Conservation (phyloP, 306 rosid species). For the Mimosa bimucronata region DNA sequence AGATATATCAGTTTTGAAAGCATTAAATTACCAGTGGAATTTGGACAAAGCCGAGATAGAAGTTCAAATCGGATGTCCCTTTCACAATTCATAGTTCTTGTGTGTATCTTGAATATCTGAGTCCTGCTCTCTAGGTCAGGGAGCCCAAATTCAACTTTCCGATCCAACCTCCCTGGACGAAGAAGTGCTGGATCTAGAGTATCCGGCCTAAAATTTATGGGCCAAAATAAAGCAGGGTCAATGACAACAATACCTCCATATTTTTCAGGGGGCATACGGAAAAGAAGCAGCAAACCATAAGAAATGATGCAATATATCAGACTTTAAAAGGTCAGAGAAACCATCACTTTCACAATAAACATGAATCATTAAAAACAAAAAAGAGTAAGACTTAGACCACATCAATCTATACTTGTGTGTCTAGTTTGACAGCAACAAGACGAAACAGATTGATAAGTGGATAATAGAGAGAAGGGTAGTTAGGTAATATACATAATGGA, state of each 20-base stretch:
- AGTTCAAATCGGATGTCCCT: slow-evolving; percentile 87
- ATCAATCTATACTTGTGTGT: not conserved
- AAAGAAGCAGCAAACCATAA: not conserved
- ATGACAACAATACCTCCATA: slow-evolving; percentile 5
- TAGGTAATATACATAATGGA: too few species aligned
- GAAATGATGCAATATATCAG: not conserved
- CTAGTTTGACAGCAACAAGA: not conserved
- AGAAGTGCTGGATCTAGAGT: slow-evolving; percentile 87
- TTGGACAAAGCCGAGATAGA: slow-evolving; percentile 88
- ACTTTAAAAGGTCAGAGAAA: not conserved
- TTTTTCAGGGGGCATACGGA: not conserved
- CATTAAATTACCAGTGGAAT: slow-evolving; percentile 69
- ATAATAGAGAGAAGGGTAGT: too few species aligned
- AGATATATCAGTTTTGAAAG: slow-evolving; percentile 3
- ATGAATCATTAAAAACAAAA: not conserved
- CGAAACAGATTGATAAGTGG: not conserved
- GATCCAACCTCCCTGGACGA: slow-evolving; percentile 87
- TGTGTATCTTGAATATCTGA: slow-evolving; percentile 84
- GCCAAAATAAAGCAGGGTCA: slow-evolving; percentile 11
- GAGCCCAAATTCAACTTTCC: slow-evolving; percentile 90
- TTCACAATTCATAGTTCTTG: slow-evolving; percentile 88
- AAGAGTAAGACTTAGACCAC: not conserved
- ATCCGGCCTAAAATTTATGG: slow-evolving; percentile 66
- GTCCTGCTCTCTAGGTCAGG: slow-evolving; percentile 93
- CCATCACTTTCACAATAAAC: slow-evolving; percentile 1